These are phyloP conservation scores for Leccinum pseudoinsigne DNA, from an alignment of 1,284 basidiomycete species.

Conservation along the genomic window DNA sequence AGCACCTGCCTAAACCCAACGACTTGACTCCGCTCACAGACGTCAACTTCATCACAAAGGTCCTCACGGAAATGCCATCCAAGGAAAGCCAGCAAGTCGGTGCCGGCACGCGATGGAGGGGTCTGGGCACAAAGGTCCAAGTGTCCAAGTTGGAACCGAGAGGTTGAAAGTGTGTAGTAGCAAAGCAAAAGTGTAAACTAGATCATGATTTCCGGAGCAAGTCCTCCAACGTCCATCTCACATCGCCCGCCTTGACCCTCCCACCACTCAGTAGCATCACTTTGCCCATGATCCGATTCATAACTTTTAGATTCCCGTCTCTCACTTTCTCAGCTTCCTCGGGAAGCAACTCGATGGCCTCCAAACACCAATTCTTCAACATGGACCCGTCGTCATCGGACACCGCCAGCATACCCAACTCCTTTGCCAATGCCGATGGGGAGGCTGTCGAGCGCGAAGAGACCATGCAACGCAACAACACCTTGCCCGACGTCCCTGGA, in stretches of 20 bases:
- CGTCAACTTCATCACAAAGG: conserved; percentile 80
- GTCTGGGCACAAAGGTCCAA: conserved; percentile 55
- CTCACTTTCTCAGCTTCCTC: conserved; percentile 70
- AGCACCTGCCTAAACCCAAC: conserved; percentile 78
- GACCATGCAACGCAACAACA: conserved; percentile 66
- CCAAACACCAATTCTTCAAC: conserved; percentile 55
- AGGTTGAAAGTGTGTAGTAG: conserved; percentile 9
- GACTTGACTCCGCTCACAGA: conserved; percentile 93
- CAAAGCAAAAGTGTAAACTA: not conserved
- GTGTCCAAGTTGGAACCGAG: conserved; percentile 31
- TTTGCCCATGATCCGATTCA: conserved; percentile 87
- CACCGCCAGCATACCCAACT: conserved; percentile 44
- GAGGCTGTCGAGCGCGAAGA: conserved; percentile 40
- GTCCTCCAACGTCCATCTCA: conserved; percentile 46
- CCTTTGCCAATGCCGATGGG: conserved; percentile 46
- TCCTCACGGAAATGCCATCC: conserved; percentile 65
- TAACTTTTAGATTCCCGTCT: conserved; percentile 76
- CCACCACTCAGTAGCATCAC: conserved; percentile 89
- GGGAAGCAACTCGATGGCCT: conserved; percentile 69
- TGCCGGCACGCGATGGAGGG: conserved; percentile 79
- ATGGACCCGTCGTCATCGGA: conserved; percentile 33
- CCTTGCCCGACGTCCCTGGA: conserved; percentile 70
- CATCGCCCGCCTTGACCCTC: conserved; percentile 65
- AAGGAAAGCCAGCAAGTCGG: conserved; percentile 58
- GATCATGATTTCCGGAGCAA: conserved; percentile 34